These are phyloP conservation scores for Talaromyces ruber DNA, from an alignment of 495 filamentous ascomycete species.

Conservation along the genomic window DNA sequence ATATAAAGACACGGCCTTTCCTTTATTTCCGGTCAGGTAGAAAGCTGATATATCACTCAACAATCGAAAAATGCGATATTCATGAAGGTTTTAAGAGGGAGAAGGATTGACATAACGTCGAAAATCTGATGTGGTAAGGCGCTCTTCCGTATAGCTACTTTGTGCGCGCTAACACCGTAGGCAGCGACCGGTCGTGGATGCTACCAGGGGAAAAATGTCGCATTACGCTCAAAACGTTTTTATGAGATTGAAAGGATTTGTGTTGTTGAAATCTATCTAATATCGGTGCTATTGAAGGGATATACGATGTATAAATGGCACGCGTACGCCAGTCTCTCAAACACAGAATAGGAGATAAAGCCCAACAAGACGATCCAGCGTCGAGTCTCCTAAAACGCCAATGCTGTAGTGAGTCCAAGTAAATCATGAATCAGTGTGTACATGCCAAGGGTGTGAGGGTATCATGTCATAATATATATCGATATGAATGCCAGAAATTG, in stretches of 20 bases:
- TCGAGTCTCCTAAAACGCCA: background rate
- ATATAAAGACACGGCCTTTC: background rate
- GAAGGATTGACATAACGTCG: background rate
- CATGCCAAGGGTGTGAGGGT: conserved; percentile 3
- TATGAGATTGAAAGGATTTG: background rate
- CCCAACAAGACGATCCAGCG: background rate
- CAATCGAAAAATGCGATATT: background rate
- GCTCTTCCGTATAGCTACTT: background rate
- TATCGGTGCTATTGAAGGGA: background rate
- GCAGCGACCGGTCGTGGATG: background rate
- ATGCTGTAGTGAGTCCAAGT: background rate
- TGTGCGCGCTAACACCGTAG: background rate
- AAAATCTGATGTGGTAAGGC: background rate
- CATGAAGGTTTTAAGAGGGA: background rate
- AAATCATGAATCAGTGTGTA: background rate
- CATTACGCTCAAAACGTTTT: background rate
- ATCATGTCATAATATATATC: conserved; percentile 2
- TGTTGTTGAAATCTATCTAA: background rate
- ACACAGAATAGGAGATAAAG: background rate
- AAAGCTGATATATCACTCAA: background rate
- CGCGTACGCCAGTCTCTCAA: background rate
- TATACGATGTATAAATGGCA: background rate
- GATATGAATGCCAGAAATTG: background rate
- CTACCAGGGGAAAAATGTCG: background rate
- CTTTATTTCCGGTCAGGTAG: background rate